Base-by-base conservation (phyloP, 768 basidiomycete species). In the Trametes maxima region DNA sequence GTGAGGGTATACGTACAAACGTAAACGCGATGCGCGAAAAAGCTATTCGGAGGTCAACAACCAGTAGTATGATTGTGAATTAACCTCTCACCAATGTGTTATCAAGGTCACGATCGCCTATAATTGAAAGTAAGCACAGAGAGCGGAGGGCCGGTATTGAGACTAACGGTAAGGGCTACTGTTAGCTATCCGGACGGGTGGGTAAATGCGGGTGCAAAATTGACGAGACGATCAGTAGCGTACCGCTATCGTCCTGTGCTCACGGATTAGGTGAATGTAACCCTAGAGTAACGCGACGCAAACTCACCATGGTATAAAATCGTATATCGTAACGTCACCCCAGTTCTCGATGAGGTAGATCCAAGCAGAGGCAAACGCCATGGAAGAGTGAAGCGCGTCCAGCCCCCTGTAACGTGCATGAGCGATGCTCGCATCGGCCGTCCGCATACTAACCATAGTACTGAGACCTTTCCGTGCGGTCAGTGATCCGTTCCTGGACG, bases 91-190 rank as follows among this genome's bases (percentile, higher is more conserved):
- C 71, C 69, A 69, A 52, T 72, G 71, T 0, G 68, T 64, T 16
- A 67, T 62, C 54, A 72, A 65, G 10, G 68, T 72, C 12, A 72
- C 57, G 49, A 68, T 58, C 22, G 71, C 69, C 71, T 72, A 24
- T 33, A 28, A 16, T 13, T 24, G 45, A 22, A 13, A 19, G 24
- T 19, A 5, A 21, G 12, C 5, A 13, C 21, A 13, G 17, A 10
- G 11, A 7, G 3, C 21, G 45, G 45, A 24, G 19, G 13, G 12
- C 3, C 1, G 21, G 7, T 22, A 46, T 22, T 13, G 33, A 25
- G 8, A 52, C 66, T 49, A 36, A 67, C 67, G 19, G 67, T 67
- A 24, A 67, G 61, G 13, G 64, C 64, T 22, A 67, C 64, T 37
- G 67, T 63, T 19, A 62, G 53, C 60, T 63, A 42, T 11, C 13